Evolutionary conservation across 495 filamentous ascomycete species (phyloP), one percentile per base, ranked within the genome.

Genomic region (Aspergillus kassunensis): DNA sequence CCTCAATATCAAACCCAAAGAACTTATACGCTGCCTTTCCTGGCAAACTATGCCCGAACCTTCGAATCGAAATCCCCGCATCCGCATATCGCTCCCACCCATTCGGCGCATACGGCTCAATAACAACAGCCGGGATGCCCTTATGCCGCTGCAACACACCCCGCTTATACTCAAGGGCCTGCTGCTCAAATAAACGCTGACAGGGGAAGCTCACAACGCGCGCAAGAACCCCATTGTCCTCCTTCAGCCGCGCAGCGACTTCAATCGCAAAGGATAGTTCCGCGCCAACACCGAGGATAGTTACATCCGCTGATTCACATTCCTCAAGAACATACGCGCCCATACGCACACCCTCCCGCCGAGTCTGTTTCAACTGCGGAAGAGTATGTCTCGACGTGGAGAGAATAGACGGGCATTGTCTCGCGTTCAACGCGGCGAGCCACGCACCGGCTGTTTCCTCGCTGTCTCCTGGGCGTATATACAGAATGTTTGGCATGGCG

Each of bases 21-120:
- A 68, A 74, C 56, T 74, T 70, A 50, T 82, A 83, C 4, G 72
- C 74, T 4, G 69, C 73, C 52, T 71, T 69, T 0, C 77, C 74
- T 7, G 80, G 80, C 49, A 82, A 58, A 55, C 69, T 74, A 31
- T 68, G 64, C 0, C 77, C 75, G 53, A 81, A 83, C 0, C 67
- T 60, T 15, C 57, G 70, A 56, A 83, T 65, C 18, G 57, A 71
- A 44, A 75, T 65, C 3, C 69, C 72, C 2, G 79, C 80, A 68
- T 81, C 69, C 1, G 80, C 79, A 59, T 81, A 82, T 11, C 80
- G 65, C 61, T 83, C 80, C 79, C 79, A 83, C 12, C 80, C 79
- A 44, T 78, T 80, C 0, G 69, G 67, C 0, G 73, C 68, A 60
- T 78, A 82, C 0, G 80, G 72, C 65, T 82, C 80, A 43, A 82